These are phyloP conservation scores for Auriscalpium orientale DNA, from an alignment of 768 basidiomycete species.

Conservation along the genomic window DNA sequence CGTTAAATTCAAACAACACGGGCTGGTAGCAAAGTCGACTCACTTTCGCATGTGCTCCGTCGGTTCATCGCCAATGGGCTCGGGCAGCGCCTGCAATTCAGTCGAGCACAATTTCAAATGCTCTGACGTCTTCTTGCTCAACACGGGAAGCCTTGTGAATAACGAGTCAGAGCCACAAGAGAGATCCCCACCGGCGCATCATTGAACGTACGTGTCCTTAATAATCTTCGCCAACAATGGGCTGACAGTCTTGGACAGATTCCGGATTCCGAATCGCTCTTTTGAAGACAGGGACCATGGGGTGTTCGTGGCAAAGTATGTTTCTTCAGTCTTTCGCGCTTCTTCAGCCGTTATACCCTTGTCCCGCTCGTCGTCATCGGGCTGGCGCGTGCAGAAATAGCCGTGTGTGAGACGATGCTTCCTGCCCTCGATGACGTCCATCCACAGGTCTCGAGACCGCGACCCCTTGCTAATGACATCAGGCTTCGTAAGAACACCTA, in stretches of 20 bases:
- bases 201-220: conserved; percentile 17
- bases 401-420: conserved; percentile 32
- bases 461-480: conserved; percentile 32
- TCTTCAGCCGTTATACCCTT: conserved; percentile 23
- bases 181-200: too few species aligned
- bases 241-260: conserved; percentile 29
- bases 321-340: conserved; percentile 28
- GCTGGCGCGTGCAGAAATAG: conserved; percentile 38
- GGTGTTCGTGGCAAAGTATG: conserved; percentile 27
- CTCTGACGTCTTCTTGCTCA: conserved; percentile 20
- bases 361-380: conserved; percentile 27
- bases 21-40: not conserved
- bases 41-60: conserved; percentile 18
- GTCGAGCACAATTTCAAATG: conserved; percentile 20
- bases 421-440: conserved; percentile 33
- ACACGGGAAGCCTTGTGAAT: conserved; percentile 21
- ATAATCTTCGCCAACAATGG: conserved; percentile 31
- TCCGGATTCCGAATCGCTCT: conserved; percentile 29
- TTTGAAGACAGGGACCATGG: conserved; percentile 30
- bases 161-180: too few species aligned
- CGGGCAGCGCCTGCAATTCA: conserved; percentile 24
- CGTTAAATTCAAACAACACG: not conserved
- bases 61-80: conserved; percentile 27
- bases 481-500: conserved; percentile 46
- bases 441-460: conserved; percentile 28